phyloP scores from a whole-genome alignment of 2,329 filamentous ascomycete species.

The Exophiala lecanii-corni region DNA sequence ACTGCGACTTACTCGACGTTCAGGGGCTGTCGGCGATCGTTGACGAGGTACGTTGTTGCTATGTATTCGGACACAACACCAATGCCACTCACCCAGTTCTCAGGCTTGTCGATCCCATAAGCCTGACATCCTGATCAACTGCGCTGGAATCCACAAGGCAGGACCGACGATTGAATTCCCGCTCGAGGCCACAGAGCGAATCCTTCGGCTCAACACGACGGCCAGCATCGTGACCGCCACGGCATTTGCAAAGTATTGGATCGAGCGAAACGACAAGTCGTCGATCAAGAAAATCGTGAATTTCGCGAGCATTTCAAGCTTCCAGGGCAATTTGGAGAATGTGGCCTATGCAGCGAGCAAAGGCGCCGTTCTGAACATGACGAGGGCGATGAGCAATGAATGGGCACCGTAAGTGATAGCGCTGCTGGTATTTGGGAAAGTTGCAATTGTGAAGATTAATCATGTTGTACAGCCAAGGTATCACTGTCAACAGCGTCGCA shows the following conservation, averaged over 20 bases:
- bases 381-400: constrained; percentile 4
- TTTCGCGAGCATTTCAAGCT: constrained; percentile 7
- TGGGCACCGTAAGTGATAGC: background rate
- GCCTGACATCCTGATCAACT: constrained; percentile 5
- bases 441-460: background rate
- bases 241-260: constrained; percentile 4
- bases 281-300: constrained; percentile 2
- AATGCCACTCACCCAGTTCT: too few relatives aligned
- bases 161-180: constrained; percentile 5
- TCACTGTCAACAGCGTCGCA: constrained; percentile 4
- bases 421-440: background rate
- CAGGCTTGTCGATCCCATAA: constrained; percentile 1
- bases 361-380: constrained; percentile 7
- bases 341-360: constrained; percentile 36
- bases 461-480: constrained; percentile 1
- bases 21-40: constrained; percentile 1
- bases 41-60: background rate
- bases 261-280: background rate
- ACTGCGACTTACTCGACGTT: constrained; percentile 3
- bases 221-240: constrained; percentile 3
- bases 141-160: constrained; percentile 4
- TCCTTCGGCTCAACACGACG: constrained; percentile 6
- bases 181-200: constrained; percentile 1
- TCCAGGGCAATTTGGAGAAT: constrained; percentile 25
- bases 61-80: too few relatives aligned